Evolutionary conservation across 805 yeast genomes (phyloP).

Genomic region (Barnettozyma wickerhamii): DNA sequence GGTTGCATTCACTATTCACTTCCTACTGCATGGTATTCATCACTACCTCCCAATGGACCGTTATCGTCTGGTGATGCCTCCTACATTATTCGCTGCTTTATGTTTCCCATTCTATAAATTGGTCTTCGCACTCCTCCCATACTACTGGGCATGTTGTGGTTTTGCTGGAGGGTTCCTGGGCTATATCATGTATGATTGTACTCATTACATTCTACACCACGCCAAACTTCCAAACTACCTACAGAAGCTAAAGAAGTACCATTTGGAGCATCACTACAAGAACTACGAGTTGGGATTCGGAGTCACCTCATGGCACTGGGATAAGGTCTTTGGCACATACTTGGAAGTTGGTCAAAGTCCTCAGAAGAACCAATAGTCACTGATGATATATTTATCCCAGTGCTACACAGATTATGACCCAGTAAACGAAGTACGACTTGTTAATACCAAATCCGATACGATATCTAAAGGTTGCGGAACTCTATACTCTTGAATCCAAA

Average conservation of each 20-base stretch:
- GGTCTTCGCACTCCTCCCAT: slow-evolving; percentile 76
- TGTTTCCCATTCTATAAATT: slow-evolving; percentile 77
- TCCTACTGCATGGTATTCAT: slow-evolving; percentile 91
- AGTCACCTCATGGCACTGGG: slow-evolving; percentile 94
- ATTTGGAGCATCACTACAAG: slow-evolving; percentile 96
- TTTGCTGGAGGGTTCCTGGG: slow-evolving; percentile 97
- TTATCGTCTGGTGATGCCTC: slow-evolving; percentile 93
- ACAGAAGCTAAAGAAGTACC: slow-evolving; percentile 81
- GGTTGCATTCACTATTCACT: slow-evolving; percentile 74
- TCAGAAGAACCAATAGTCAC: slow-evolving; percentile 15
- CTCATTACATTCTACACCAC: slow-evolving; percentile 95
- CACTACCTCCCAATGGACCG: slow-evolving; percentile 98
- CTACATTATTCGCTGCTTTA: slow-evolving; percentile 69
- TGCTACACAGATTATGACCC: not conserved
- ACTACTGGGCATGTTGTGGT: slow-evolving; percentile 80
- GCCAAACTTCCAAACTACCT: slow-evolving; percentile 70
- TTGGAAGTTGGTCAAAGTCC: slow-evolving; percentile 35
- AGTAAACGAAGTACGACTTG: not conserved
- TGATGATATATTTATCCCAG: not conserved
- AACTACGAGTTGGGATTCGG: slow-evolving; percentile 97
- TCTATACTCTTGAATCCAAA: slow-evolving; percentile 2
- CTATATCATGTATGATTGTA: slow-evolving; percentile 83
- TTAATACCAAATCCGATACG: too few relatives aligned
- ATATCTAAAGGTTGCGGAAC: not conserved
- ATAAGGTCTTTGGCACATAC: slow-evolving; percentile 80